Evolutionary conservation across 1,139 yeast genomes (phyloP).

Genomic region (Suhomyces yuchorum): DNA sequence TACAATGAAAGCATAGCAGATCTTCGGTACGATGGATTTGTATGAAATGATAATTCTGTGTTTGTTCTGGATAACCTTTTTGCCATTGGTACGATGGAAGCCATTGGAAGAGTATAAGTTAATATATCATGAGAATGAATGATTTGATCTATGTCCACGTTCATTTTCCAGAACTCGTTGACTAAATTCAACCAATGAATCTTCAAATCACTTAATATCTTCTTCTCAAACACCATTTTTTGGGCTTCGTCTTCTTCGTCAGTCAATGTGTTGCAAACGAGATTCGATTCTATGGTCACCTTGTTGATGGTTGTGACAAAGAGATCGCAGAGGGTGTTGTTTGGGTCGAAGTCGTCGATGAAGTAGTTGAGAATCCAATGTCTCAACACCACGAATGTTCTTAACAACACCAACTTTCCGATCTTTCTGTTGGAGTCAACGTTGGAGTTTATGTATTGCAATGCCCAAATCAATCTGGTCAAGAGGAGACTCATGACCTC

Average conservation of each 20-base stretch:
- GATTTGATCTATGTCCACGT: conserved; percentile 27
- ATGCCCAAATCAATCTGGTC: conserved; percentile 73
- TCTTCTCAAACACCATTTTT: conserved; percentile 35
- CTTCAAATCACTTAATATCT: conserved; percentile 48
- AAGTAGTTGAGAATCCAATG: conserved; percentile 87
- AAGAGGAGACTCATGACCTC: conserved; percentile 63
- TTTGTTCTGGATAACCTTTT: conserved; percentile 32
- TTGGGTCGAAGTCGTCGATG: conserved; percentile 63
- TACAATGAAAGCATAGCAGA: conserved; percentile 58
- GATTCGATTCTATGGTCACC: conserved; percentile 36
- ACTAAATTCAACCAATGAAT: conserved; percentile 42
- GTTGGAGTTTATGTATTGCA: conserved; percentile 45
- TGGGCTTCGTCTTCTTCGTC: conserved; percentile 8
- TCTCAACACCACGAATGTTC: conserved; percentile 84
- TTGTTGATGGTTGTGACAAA: conserved; percentile 55
- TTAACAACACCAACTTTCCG: conserved; percentile 72
- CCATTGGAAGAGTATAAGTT: conserved; percentile 31
- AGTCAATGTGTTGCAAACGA: conserved; percentile 20
- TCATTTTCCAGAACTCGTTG: conserved; percentile 37
- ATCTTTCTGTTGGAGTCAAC: conserved; percentile 40
- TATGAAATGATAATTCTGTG: conserved; percentile 45
- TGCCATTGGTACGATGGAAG: conserved; percentile 26
- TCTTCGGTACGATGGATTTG: conserved; percentile 55
- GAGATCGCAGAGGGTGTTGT: conserved; percentile 46
- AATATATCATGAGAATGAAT: conserved; percentile 22